Evolutionary conservation across 1,284 basidiomycete genomes (phyloP).

Genomic region (Volvariella surrecta): DNA sequence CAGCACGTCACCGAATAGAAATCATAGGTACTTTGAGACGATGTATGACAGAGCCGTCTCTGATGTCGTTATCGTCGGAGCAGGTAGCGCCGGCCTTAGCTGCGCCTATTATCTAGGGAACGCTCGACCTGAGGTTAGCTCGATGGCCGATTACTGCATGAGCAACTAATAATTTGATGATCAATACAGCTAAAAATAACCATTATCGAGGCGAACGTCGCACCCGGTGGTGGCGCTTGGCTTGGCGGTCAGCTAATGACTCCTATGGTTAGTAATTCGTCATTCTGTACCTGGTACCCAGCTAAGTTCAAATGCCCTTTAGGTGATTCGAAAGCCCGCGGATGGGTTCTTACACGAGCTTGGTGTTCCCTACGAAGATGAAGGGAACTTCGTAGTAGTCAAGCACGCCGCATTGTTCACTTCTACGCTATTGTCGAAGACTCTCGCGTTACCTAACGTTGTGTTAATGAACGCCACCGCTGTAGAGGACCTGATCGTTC

Average conservation of each 20-base stretch:
- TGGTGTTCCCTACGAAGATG: slow-evolving; percentile 76
- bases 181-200: slow-evolving; percentile 53
- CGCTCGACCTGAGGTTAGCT: slow-evolving; percentile 50
- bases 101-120: slow-evolving; percentile 72
- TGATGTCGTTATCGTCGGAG: slow-evolving; percentile 76
- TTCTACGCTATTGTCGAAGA: slow-evolving; percentile 68
- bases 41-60: slow-evolving; percentile 73
- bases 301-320: not conserved
- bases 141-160: not conserved
- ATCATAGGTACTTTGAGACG: slow-evolving; percentile 54
- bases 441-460: slow-evolving; percentile 70
- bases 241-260: slow-evolving; percentile 80
- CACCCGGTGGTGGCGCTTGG: slow-evolving; percentile 78
- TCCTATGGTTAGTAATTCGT: slow-evolving; percentile 51
- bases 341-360: slow-evolving; percentile 68
- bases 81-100: slow-evolving; percentile 73
- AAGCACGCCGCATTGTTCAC: slow-evolving; percentile 82
- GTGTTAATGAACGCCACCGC: slow-evolving; percentile 71
- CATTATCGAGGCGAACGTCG: slow-evolving; percentile 76
- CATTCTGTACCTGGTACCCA: not conserved
- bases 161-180: not conserved
- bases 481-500: slow-evolving; percentile 71
- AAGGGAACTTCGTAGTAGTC: slow-evolving; percentile 73
- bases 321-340: slow-evolving; percentile 78
- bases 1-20: not conserved